Conservation (phyloP, 202 grass and related monocot species). For the Digitaria exilis region DNA sequence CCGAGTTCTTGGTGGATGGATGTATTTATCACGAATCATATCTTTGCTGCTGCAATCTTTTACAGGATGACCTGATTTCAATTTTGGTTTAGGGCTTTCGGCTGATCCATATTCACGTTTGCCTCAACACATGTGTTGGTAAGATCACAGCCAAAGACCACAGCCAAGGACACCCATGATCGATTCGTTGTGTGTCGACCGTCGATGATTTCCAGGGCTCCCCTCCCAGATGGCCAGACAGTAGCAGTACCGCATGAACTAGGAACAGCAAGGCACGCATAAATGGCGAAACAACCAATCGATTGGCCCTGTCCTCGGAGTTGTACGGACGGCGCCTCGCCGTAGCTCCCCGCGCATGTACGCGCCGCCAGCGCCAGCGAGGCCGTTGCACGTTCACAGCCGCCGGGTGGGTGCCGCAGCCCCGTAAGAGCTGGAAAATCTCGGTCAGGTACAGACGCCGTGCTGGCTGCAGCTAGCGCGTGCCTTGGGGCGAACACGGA, state of each 20-base stretch:
- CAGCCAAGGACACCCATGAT: background rate
- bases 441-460: too few relatives aligned
- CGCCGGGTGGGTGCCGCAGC: background rate
- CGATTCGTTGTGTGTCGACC: background rate
- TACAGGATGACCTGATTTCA: too few relatives aligned
- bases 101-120: background rate
- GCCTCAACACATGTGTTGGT: background rate
- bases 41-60: background rate
- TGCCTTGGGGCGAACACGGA: too few relatives aligned
- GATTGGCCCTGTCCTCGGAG: background rate
- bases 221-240: background rate
- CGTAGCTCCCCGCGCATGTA: background rate
- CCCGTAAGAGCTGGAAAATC: background rate
- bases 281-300: background rate
- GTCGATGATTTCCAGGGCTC: conserved; percentile 17
- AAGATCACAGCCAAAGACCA: conserved; percentile 1
- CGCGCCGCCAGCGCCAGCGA: background rate
- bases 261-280: conserved; percentile 23
- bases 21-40: conserved; percentile 39
- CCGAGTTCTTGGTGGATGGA: conserved; percentile 48
- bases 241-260: conserved; percentile 13
- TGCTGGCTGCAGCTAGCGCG: too few relatives aligned
- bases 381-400: too few relatives aligned
- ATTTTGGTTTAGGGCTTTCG: background rate
- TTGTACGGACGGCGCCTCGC: background rate